A percentile compares a stretch with the other conserved stretches of the same genome.
These are phyloP conservation scores for Digitaria exilis DNA, from an alignment of 202 grass and related monocot species.

Conservation along the genomic window DNA sequence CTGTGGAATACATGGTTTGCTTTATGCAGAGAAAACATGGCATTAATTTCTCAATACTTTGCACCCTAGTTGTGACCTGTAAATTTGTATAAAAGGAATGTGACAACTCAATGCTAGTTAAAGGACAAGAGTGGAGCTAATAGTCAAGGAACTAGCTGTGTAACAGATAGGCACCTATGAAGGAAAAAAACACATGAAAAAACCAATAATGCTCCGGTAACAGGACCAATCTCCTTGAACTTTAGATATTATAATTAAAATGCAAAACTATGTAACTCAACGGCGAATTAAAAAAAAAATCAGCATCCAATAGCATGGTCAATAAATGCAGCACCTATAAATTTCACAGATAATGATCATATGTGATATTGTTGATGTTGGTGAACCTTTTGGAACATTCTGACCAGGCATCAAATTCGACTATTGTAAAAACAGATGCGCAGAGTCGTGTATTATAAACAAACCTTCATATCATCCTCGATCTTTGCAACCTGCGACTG, in stretches of 20 bases:
- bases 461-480: slow-evolving; percentile 98
- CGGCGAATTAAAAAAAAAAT: not conserved
- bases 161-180: not conserved
- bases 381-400: not conserved
- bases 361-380: not conserved
- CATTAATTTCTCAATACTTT: not conserved
- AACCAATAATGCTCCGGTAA: not conserved
- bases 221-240: slow-evolving; percentile 9
- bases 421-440: not conserved
- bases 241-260: not conserved
- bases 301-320: not conserved
- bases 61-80: not conserved
- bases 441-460: not conserved
- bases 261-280: not conserved
- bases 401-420: not conserved
- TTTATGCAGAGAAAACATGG: not conserved
- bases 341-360: not conserved
- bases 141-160: not conserved
- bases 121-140: not conserved
- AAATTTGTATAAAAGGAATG: not conserved
- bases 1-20: not conserved
- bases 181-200: not conserved
- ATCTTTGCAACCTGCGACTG: slow-evolving; percentile 92
- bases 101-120: not conserved
- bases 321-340: not conserved